Conservation (phyloP, 2,329 filamentous ascomycete species). For the Tolypocladium pustulatum region DNA sequence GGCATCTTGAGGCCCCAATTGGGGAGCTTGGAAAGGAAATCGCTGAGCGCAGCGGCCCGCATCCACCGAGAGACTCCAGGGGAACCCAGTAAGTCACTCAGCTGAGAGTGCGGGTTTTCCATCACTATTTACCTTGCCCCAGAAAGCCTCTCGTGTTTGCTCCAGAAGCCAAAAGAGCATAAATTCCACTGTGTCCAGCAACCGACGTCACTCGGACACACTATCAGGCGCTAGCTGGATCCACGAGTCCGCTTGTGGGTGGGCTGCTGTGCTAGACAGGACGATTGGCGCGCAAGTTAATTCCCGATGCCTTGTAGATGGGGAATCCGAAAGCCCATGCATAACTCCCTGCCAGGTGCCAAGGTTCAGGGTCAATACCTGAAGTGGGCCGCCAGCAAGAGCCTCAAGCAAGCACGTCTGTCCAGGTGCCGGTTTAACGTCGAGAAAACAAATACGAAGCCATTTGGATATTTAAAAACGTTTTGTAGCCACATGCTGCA, state of each 20-base stretch:
- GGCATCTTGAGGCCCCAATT: background rate
- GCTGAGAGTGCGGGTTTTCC: background rate
- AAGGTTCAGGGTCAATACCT: no score
- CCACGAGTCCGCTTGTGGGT: background rate
- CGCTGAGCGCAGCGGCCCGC: background rate
- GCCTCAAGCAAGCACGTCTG: no score
- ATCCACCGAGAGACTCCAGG: background rate
- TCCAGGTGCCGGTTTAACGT: no score
- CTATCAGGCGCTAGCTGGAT: background rate
- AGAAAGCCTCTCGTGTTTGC: background rate
- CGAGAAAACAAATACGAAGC: no score
- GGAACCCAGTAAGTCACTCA: background rate
- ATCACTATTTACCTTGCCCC: background rate
- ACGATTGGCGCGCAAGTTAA: background rate
- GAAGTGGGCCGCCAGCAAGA: background rate
- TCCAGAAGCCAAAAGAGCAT: background rate
- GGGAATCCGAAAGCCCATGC: slow-evolving; percentile 1
- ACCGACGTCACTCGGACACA: background rate
- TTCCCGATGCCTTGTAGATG: background rate
- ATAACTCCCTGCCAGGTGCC: background rate
- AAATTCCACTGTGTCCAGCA: background rate
- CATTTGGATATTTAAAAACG: no score
- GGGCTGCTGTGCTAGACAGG: background rate
- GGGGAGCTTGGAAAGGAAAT: background rate
- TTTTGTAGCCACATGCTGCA: no score